Base-by-base conservation (phyloP, 108 stramenopile genomes). In the Conticribra weissflogii region DNA sequence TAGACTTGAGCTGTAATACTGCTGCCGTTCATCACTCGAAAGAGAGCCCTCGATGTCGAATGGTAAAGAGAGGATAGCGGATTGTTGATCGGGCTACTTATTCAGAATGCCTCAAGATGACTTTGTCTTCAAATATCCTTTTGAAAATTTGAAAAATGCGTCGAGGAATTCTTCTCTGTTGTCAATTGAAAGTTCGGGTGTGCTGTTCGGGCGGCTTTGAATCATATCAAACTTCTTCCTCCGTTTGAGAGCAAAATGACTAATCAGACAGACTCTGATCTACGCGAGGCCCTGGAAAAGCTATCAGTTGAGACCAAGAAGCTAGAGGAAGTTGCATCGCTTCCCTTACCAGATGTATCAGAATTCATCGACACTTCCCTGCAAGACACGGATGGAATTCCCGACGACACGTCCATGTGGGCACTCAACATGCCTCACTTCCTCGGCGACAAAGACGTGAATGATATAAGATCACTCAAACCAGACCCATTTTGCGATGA, bases 1-100 rank as follows among this genome's bases (percentile, higher is more conserved):
- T 74, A 75, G 32, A 81, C 74, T 51, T 63, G 45, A 30, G 69
- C 29, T 19, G 74, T 76, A 32, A 81, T 66, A 36, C 49, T 78
- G 17, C 60, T 49, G 30, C 24, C 52, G 63, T 55, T 63, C n/a
- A n/a, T n/a, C n/a, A n/a, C n/a, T n/a, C n/a, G n/a, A n/a, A n/a
- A n/a, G n/a, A n/a, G n/a, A n/a, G n/a, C n/a, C n/a, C n/a, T n/a
- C n/a, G n/a, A n/a, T n/a, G n/a, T n/a, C n/a, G n/a, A 41, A 41
- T 56, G 15, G 55, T 58, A 2, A 23, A 18, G 31, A 12, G 29
- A 29, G 14, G 31, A 30, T 28, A 54, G 22, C 19, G 28, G 1
- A 30, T 28, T 57, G 23, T 17, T 18, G 17, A 30, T 17, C 14
- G 7, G 56, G 2, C 16, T 17, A 15, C 30, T 41, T 41, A 12